Base-by-base conservation (phyloP, 768 basidiomycete species). In the Porpolomopsis calyptriformis region DNA sequence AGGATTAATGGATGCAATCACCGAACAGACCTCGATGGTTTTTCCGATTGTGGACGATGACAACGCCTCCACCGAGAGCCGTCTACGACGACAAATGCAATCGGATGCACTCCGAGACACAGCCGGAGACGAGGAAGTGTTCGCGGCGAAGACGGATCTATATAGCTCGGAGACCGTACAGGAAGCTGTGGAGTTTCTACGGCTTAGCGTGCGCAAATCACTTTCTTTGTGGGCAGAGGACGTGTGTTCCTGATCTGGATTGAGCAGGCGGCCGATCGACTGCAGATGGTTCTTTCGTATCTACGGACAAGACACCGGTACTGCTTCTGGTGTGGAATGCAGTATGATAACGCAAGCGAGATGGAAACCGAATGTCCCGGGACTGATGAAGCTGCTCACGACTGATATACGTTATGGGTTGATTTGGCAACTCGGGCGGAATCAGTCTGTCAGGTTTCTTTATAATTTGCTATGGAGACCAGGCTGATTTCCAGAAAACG, bases 251-350 rank as follows among this genome's bases (percentile, higher is more conserved):
- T 47, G 22, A 29, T 26, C 11, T 35, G 48, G 33, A 40, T 44
- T 24, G 34, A 51, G 42, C 55, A 92, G 89, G 77, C 85, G 50
- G 71, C 72, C 51, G 80, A 85, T 62, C 74, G 85, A 25, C 70
- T 91, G 27, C 63, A 70, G 31, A 64, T 82, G 38, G 76, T 88
- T 14, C 67, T 90, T 20, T 64, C 74, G 4, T 88, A 92, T 60
- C 72, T 92, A 40, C 82, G 89, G 20, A 69, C 75, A 31, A 72
- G 68, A 49, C 77, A 89, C 60, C 58, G 69, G 4, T 91, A 91
- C 58, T 91, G 89, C 58, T 90, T 89, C 61, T 91, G 87, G 85
- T 92, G 89, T 58, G 89, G 89, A 10, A 74, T 82, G 10, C 73
- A 78, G 53, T 92, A 90, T 56, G 71, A 73, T 4, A 68, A 71